Conservation (phyloP, 768 basidiomycete genomes). For the Serendipita sp. region DNA sequence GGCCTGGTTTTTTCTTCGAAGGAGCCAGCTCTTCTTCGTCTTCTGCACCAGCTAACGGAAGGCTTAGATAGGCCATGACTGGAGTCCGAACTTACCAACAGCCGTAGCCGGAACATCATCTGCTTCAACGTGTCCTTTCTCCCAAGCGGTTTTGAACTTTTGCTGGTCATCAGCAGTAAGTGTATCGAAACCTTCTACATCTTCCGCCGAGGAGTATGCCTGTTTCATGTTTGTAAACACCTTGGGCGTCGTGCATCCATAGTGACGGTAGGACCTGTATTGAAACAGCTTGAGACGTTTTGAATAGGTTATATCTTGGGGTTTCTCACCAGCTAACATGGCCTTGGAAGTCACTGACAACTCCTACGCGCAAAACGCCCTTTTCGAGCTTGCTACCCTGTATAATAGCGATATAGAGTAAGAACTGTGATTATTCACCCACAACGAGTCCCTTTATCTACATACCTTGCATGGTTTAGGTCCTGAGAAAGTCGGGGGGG, state of each 20-base stretch:
- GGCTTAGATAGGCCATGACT: neutral
- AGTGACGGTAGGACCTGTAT: conserved; percentile 66
- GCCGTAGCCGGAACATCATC: conserved; percentile 71
- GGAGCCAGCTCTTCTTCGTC: conserved; percentile 27
- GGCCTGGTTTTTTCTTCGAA: conserved; percentile 32
- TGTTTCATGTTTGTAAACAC: conserved; percentile 58
- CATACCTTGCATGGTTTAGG: conserved; percentile 62
- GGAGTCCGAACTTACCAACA: conserved; percentile 7
- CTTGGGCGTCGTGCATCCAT: conserved; percentile 66
- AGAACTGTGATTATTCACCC: no score
- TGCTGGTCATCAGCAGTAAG: conserved; percentile 52
- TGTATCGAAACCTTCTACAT: conserved; percentile 76
- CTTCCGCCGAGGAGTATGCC: conserved; percentile 36
- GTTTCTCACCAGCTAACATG: conserved; percentile 44
- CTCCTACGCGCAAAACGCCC: conserved; percentile 55
- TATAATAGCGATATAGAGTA: neutral
- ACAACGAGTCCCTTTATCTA: neutral
- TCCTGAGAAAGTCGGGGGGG: conserved; percentile 28
- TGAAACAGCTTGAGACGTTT: neutral
- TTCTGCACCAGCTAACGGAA: conserved; percentile 15
- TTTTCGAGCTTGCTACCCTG: conserved; percentile 42
- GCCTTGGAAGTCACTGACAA: conserved; percentile 57
- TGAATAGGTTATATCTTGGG: neutral
- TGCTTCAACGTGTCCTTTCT: conserved; percentile 59
- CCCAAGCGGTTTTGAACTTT: conserved; percentile 54